These are phyloP conservation scores for Panaeolus cyanescens DNA, from an alignment of 768 basidiomycete species.

Conservation along the genomic window DNA sequence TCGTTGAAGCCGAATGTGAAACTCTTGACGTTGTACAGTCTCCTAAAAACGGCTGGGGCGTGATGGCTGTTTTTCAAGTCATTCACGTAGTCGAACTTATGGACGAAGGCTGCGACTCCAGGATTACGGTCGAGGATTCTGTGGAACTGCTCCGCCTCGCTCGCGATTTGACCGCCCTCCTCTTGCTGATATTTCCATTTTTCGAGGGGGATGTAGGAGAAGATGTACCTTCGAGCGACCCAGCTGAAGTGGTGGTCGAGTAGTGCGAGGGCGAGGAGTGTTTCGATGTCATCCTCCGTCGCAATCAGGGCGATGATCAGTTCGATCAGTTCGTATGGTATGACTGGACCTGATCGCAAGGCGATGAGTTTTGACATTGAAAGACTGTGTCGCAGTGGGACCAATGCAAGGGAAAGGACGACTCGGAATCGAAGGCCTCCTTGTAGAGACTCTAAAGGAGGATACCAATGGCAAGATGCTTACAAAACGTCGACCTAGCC, in stretches of 20 bases:
- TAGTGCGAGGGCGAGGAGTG: background rate
- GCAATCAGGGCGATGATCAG: background rate
- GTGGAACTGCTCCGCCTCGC: background rate
- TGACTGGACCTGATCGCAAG: background rate
- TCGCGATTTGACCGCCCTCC: background rate
- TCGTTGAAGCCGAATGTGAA: background rate
- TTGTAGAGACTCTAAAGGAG: too few relatives aligned
- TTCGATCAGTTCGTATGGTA: background rate
- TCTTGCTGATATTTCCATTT: background rate
- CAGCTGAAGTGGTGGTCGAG: background rate
- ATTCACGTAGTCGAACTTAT: background rate
- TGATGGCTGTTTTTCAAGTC: background rate
- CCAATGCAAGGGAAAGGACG: background rate
- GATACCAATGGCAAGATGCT: too few relatives aligned
- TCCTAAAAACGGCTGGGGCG: background rate
- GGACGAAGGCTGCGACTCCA: background rate
- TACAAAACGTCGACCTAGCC: too few relatives aligned
- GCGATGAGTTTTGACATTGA: background rate
- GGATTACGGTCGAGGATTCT: background rate
- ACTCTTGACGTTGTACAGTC: background rate
- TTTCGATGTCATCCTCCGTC: background rate
- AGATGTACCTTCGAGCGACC: background rate
- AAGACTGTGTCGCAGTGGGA: background rate
- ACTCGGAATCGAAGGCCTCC: background rate
- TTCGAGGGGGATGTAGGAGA: background rate